Conservation (phyloP, 2,329 filamentous ascomycete species). For the Akanthomyces lecanii region DNA sequence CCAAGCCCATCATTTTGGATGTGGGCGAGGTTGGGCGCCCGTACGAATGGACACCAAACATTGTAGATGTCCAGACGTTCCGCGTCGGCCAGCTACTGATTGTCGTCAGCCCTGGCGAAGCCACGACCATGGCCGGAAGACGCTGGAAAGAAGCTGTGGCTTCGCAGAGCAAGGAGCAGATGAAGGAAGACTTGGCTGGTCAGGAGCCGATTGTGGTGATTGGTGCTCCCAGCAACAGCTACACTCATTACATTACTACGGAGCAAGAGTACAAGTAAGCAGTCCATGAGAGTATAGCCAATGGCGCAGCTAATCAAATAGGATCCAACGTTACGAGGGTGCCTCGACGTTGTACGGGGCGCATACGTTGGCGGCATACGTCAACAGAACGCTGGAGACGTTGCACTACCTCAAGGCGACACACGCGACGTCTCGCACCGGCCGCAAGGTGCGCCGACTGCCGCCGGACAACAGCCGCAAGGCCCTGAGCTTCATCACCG, state of each 20-base stretch:
- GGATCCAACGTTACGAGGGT: conserved; percentile 82
- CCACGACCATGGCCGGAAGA: conserved; percentile 85
- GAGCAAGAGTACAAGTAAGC: conserved; percentile 55
- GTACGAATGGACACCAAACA: conserved; percentile 83
- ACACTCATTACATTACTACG: conserved; percentile 74
- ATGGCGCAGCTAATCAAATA: conserved; percentile 25
- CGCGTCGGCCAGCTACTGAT: conserved; percentile 81
- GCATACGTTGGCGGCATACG: conserved; percentile 79
- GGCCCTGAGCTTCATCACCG: conserved; percentile 73
- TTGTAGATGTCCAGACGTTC: conserved; percentile 80
- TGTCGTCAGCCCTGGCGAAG: conserved; percentile 81
- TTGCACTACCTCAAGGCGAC: conserved; percentile 61
- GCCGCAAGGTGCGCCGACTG: conserved; percentile 44
- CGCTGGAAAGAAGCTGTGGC: conserved; percentile 74
- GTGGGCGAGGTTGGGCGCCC: conserved; percentile 71
- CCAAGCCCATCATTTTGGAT: conserved; percentile 82
- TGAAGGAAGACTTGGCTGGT: conserved; percentile 36
- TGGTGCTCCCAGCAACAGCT: conserved; percentile 83
- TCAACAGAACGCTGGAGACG: conserved; percentile 70
- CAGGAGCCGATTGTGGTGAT: conserved; percentile 67
- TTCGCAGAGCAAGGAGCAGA: conserved; percentile 40
- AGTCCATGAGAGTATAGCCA: background rate
- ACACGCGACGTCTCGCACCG: conserved; percentile 27
- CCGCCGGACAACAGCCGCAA: conserved; percentile 75
- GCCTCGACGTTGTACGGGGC: conserved; percentile 84